These are phyloP conservation scores for Moesziomyces parantarcticus DNA, from an alignment of 1,284 basidiomycete species.

Conservation along the genomic window DNA sequence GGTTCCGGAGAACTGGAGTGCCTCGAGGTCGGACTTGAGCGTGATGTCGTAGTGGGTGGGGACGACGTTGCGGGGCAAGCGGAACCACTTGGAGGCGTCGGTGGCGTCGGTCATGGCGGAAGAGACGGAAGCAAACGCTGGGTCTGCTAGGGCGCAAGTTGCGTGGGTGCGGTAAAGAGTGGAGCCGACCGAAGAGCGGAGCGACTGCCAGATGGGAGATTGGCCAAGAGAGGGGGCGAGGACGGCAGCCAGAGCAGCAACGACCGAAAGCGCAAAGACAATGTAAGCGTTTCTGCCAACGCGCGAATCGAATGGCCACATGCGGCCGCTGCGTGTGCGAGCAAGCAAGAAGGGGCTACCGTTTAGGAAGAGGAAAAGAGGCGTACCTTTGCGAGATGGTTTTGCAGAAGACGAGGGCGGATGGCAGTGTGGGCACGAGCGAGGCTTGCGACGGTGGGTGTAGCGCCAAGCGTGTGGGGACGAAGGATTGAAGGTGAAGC, in stretches of 20 bases:
- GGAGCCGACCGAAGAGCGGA: constrained; percentile 20
- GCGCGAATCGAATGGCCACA: constrained; percentile 7
- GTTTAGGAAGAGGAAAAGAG: too few species aligned
- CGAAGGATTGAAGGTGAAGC: constrained; percentile 11
- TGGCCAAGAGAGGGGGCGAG: constrained; percentile 2
- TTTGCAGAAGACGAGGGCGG: constrained; percentile 9
- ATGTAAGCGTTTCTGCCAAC: constrained; percentile 25
- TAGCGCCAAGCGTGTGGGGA: constrained; percentile 1
- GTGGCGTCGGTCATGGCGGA: constrained; percentile 48
- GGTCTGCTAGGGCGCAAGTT: constrained; percentile 37
- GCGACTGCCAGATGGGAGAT: constrained; percentile 18
- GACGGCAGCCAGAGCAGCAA: constrained; percentile 20
- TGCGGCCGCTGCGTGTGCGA: not conserved
- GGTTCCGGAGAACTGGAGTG: constrained; percentile 79
- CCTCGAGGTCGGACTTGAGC: constrained; percentile 81
- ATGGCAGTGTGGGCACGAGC: constrained; percentile 4
- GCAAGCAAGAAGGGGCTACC: too few species aligned
- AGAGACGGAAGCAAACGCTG: constrained; percentile 35
- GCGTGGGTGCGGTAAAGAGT: constrained; percentile 30
- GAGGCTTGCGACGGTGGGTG: constrained; percentile 3
- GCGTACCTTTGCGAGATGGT: constrained; percentile 34
- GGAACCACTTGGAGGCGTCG: constrained; percentile 71
- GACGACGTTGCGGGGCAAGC: constrained; percentile 80
- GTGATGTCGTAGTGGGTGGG: constrained; percentile 85
- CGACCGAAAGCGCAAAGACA: constrained; percentile 20